A percentile compares a stretch with the other conserved stretches of the same genome.
Conservation (phyloP, 768 basidiomycete genomes). For the Clathrus columnatus region DNA sequence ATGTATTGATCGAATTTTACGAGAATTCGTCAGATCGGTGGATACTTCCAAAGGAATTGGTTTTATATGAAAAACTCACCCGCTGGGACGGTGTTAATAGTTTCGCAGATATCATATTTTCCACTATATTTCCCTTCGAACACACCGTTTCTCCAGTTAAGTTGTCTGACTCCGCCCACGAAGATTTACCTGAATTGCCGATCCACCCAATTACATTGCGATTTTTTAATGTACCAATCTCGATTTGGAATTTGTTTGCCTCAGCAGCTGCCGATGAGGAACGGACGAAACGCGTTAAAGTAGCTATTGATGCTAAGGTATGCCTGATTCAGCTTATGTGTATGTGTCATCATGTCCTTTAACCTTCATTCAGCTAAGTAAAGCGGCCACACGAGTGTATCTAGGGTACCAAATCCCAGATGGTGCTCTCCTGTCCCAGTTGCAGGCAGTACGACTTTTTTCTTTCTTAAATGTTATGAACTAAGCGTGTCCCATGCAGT, state of each 20-base stretch:
- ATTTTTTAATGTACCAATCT: constrained; percentile 37
- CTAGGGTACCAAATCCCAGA: constrained; percentile 50
- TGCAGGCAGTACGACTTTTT: constrained; percentile 42
- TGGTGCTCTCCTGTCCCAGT: constrained; percentile 46
- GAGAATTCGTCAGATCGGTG: constrained; percentile 57
- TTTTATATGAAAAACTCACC: constrained; percentile 36
- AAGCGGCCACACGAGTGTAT: constrained; percentile 23
- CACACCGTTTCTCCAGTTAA: constrained; percentile 3
- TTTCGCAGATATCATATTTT: constrained; percentile 31
- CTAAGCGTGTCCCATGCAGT: neutral
- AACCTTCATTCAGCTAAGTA: neutral
- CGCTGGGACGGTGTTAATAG: constrained; percentile 19
- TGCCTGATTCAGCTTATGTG: neutral
- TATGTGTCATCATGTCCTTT: neutral
- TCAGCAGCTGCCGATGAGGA: constrained; percentile 55
- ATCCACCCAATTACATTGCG: constrained; percentile 25
- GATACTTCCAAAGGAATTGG: constrained; percentile 55
- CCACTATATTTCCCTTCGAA: constrained; percentile 38
- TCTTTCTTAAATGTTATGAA: neutral
- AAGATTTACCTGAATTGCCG: constrained; percentile 26
- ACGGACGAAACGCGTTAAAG: constrained; percentile 24
- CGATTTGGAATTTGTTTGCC: constrained; percentile 49
- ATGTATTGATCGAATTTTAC: constrained; percentile 63
- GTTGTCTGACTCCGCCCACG: constrained; percentile 19
- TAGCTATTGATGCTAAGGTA: constrained; percentile 5